Conservation (phyloP, 176 grass and related monocot species). For the Neostapfia colusana region DNA sequence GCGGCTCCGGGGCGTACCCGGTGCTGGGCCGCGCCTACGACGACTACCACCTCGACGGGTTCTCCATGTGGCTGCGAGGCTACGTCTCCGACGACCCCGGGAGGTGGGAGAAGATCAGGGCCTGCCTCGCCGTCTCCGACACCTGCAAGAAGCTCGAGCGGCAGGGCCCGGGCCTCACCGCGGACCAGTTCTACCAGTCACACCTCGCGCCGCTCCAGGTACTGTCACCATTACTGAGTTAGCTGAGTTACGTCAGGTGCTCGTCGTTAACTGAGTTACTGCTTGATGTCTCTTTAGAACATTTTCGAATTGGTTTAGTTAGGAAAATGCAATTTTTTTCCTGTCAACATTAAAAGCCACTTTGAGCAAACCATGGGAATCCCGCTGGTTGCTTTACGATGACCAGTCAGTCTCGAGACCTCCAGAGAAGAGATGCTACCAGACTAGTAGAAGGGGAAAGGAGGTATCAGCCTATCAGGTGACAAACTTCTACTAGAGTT, state of each 20-base stretch:
- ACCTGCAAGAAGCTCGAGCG: constrained; percentile 67
- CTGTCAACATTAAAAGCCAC: background rate
- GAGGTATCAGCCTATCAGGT: constrained; percentile 32
- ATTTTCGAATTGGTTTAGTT: background rate
- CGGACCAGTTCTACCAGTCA: constrained; percentile 63
- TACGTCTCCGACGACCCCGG: constrained; percentile 65
- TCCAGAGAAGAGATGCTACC: constrained; percentile 29
- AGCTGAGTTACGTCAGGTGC: no score
- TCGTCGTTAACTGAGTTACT: background rate
- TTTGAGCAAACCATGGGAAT: background rate
- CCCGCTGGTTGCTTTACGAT: background rate
- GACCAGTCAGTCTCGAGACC: background rate
- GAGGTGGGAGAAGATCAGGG: constrained; percentile 56
- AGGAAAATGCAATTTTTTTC: background rate
- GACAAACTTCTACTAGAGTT: background rate
- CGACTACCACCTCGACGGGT: constrained; percentile 76
- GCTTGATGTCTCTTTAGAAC: background rate
- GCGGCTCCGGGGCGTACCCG: constrained; percentile 50
- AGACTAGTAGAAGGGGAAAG: constrained; percentile 9
- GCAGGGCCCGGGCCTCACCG: constrained; percentile 40
- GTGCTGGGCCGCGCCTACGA: constrained; percentile 66
- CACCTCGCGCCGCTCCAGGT: constrained; percentile 78
- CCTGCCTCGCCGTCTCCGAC: constrained; percentile 66
- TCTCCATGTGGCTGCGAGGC: constrained; percentile 75
- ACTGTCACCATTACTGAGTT: background rate